Conservation (phyloP, 1,284 basidiomycete genomes). For the Fomes fomentarius region DNA sequence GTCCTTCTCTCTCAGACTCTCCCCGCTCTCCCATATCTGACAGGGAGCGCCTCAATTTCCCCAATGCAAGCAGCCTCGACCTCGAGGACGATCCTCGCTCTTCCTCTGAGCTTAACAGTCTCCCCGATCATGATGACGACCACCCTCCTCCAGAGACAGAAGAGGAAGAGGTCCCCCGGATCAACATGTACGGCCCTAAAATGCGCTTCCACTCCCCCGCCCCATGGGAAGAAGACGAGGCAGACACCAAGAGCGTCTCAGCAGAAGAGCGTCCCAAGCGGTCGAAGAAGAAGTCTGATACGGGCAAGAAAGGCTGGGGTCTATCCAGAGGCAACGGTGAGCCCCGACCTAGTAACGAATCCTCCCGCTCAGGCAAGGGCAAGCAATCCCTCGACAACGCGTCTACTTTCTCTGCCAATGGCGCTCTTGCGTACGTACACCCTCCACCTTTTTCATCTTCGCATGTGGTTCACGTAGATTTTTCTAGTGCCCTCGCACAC, state of each 20-base stretch:
- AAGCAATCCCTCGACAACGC: constrained; percentile 65
- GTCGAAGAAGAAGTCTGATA: constrained; percentile 38
- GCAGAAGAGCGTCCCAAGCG: constrained; percentile 36
- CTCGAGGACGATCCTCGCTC: constrained; percentile 59
- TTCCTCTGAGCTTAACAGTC: constrained; percentile 37
- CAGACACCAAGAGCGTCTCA: constrained; percentile 47
- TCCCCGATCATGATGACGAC: constrained; percentile 35
- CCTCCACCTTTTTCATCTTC: background rate
- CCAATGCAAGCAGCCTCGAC: constrained; percentile 56
- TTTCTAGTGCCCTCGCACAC: constrained; percentile 57
- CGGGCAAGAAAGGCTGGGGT: constrained; percentile 47
- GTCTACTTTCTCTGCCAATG: constrained; percentile 50
- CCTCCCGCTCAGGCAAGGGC: constrained; percentile 51
- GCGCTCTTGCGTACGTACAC: constrained; percentile 62
- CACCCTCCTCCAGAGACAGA: constrained; percentile 35
- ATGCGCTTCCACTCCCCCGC: constrained; percentile 80
- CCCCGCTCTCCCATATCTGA: constrained; percentile 35
- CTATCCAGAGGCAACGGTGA: constrained; percentile 44
- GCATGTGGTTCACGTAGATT: too few species aligned
- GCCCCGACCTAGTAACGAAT: constrained; percentile 67
- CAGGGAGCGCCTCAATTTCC: constrained; percentile 50
- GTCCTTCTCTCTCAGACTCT: constrained; percentile 26
- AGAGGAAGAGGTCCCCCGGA: constrained; percentile 45
- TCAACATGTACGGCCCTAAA: constrained; percentile 76
- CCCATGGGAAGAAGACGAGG: constrained; percentile 74